A percentile compares a stretch with the other conserved stretches of the same genome.
phyloP scores from a whole-genome alignment of 2,329 filamentous ascomycete species.

The Exophiala sp. region DNA sequence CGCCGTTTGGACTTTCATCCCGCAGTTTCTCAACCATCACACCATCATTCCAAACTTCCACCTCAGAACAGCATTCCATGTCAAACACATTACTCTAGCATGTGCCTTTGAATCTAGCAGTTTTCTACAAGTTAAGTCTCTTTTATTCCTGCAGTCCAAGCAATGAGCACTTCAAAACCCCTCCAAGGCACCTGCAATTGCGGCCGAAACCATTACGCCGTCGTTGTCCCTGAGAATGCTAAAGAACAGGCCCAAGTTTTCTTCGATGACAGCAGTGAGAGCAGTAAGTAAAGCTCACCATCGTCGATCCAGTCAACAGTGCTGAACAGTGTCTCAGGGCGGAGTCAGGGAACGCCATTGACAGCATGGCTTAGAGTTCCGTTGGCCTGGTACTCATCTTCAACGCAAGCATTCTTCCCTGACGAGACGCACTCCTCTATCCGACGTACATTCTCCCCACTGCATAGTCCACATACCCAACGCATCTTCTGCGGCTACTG shows the following conservation, averaged over 20 bases:
- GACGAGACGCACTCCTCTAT: slow-evolving; percentile 71
- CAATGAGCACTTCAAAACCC: slow-evolving; percentile 21
- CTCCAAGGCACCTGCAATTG: slow-evolving; percentile 79
- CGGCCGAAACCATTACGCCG: slow-evolving; percentile 77
- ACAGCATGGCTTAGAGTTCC: slow-evolving; percentile 81
- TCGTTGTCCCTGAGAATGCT: slow-evolving; percentile 62
- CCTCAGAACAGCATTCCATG: neutral
- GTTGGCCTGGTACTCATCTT: slow-evolving; percentile 73
- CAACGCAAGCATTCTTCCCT: slow-evolving; percentile 69
- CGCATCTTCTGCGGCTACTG: slow-evolving; percentile 90
- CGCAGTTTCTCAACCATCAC: neutral
- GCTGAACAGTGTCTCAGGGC: slow-evolving; percentile 42
- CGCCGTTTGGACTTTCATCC: neutral
- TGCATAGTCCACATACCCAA: slow-evolving; percentile 56
- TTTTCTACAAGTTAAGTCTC: neutral
- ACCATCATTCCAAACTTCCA: neutral
- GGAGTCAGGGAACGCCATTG: slow-evolving; percentile 66
- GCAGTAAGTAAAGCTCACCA: slow-evolving; percentile 58
- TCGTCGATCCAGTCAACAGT: neutral
- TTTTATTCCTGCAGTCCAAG: neutral
- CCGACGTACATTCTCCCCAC: slow-evolving; percentile 63
- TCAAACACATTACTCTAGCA: neutral
- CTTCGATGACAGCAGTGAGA: slow-evolving; percentile 67
- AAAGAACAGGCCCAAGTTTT: slow-evolving; percentile 63
- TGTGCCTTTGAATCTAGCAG: neutral